Base-by-base conservation (phyloP, 208 protist genomes). In the Crithidia thermophila region DNA sequence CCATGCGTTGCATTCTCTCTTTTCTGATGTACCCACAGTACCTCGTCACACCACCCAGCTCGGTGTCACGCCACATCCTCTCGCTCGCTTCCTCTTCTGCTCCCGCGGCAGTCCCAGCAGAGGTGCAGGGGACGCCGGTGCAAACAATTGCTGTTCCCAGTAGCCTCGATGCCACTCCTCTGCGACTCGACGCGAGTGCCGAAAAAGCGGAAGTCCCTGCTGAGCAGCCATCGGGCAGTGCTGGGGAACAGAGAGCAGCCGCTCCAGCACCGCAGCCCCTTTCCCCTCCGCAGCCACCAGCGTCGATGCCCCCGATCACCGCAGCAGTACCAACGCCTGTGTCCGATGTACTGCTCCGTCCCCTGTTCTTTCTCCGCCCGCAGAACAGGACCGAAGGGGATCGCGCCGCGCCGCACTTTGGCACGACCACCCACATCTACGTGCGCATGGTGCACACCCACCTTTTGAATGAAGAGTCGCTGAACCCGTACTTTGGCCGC, bases 401-500 rank as follows among this genome's bases (percentile, higher is more conserved):
- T 14, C 31, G 34, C 40, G 33, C 27, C 27, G 21, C 58, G 1
- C 60, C 42, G 25, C 34, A 57, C 36, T 46, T 56, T 14, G 46
- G 57, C 30, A 67, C 40, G 8, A 81, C 55, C 27, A 45, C 49
- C 14, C 58, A 76, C 14, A 53, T 95, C 6, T 95, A 86, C 71
- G 82, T 94, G n/a, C 90, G 90, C 56, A 93, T 96, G 87, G 53
- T 83, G 6, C 80, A 87, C 59, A 67, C 81, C 14, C 66, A 78
- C n/a, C 50, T 46, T 40, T 66, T 90, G 3, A 88, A 95, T 63
- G 88, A 96, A 55, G 87, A 96, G 74, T 84, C 81, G 42, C 79
- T 96, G 57, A 96, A 95, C 72, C 71, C 85, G 8, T 96, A 82
- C 75, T 94, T 96, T 82, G 90, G 90, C 46, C 90, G 90, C 33